Conservation (phyloP, 352 stramenopile genomes). For the Thraustochytrium sp. region DNA sequence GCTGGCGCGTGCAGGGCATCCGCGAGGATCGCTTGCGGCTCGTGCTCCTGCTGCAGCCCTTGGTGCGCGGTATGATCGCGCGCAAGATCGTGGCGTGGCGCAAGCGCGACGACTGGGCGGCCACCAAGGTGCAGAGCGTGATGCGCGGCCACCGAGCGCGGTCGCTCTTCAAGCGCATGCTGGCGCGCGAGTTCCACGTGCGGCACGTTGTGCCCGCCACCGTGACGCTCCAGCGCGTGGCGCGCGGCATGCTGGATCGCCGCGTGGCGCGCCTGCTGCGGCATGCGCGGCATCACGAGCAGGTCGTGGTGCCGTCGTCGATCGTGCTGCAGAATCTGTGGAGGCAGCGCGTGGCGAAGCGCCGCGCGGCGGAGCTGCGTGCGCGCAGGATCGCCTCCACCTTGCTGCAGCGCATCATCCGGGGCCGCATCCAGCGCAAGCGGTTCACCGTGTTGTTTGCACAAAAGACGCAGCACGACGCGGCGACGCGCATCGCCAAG, state of each 20-base stretch:
- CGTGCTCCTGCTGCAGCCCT: background rate
- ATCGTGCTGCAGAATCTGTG: constrained; percentile 9
- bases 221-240: background rate
- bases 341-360: background rate
- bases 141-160: background rate
- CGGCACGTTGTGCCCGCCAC: background rate
- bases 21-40: background rate
- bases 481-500: background rate
- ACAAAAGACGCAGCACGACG: background rate
- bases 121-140: background rate
- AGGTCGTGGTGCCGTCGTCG: background rate
- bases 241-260: constrained; percentile 8
- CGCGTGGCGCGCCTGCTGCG: background rate
- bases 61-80: constrained; percentile 17
- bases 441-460: background rate
- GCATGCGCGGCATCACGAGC: background rate
- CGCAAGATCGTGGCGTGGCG: constrained; percentile 19
- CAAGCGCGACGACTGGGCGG: constrained; percentile 3
- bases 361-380: background rate
- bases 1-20: background rate
- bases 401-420: constrained; percentile 11
- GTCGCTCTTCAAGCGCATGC: background rate
- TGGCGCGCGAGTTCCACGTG: background rate
- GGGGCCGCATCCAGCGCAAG: background rate
- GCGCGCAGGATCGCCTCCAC: background rate